Evolutionary conservation across 805 yeast genomes (phyloP).

Genomic region (Starmerella khaoyaiensis): DNA sequence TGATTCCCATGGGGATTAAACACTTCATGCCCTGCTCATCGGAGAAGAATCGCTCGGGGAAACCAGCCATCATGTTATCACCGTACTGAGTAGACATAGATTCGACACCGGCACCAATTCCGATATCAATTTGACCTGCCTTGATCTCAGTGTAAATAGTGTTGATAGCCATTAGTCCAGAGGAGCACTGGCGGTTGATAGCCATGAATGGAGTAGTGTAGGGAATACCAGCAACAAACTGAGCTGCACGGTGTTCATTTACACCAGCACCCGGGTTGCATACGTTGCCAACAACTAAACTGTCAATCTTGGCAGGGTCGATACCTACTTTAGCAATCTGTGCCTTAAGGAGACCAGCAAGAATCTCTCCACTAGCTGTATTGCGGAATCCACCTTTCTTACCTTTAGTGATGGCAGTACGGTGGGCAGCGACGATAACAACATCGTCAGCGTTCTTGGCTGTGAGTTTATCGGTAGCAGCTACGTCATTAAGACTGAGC

Average conservation of each 20-base stretch:
- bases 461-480: slow-evolving; percentile 28
- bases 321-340: slow-evolving; percentile 42
- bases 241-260: slow-evolving; percentile 43
- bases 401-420: slow-evolving; percentile 83
- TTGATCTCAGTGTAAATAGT: slow-evolving; percentile 39
- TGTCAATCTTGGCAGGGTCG: slow-evolving; percentile 54
- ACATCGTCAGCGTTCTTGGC: slow-evolving; percentile 74
- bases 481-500: slow-evolving; percentile 25
- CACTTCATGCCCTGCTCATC: slow-evolving; percentile 52
- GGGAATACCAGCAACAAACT: slow-evolving; percentile 82
- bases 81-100: slow-evolving; percentile 87
- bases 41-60: slow-evolving; percentile 35
- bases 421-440: slow-evolving; percentile 77
- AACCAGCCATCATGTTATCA: slow-evolving; percentile 54
- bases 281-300: slow-evolving; percentile 83
- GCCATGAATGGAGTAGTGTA: slow-evolving; percentile 65
- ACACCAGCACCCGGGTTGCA: slow-evolving; percentile 90
- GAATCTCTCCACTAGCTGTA: slow-evolving; percentile 64
- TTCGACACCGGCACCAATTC: slow-evolving; percentile 87
- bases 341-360: slow-evolving; percentile 50
- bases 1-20: slow-evolving; percentile 89
- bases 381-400: slow-evolving; percentile 80
- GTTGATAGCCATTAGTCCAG: slow-evolving; percentile 80
- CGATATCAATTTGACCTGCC: slow-evolving; percentile 80
- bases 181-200: slow-evolving; percentile 89